Percentiles rank a stretch among this genome's conserved stretches.
Conservation (phyloP, 2,329 filamentous ascomycete species). For the Bipolaris gigantea region DNA sequence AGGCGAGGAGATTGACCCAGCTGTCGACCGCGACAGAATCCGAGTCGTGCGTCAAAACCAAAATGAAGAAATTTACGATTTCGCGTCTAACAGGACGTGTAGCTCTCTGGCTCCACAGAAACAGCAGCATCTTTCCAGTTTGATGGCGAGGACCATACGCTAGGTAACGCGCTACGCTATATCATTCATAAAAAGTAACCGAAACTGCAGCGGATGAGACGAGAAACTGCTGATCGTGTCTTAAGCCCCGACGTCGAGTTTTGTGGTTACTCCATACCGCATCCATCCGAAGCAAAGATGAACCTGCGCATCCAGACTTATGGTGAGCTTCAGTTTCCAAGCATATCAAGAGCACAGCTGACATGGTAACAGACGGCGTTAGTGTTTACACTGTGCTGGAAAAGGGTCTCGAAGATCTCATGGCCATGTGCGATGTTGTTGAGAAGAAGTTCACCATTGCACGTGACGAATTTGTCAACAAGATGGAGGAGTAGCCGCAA, state of each 20-base stretch:
- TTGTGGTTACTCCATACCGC: slow-evolving; percentile 96
- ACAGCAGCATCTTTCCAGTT: slow-evolving; percentile 96
- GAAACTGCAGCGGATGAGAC: background rate
- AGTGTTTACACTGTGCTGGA: slow-evolving; percentile 83
- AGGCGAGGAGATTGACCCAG: slow-evolving; percentile 37
- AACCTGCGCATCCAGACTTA: slow-evolving; percentile 97
- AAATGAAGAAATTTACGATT: background rate
- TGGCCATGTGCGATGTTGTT: slow-evolving; percentile 90
- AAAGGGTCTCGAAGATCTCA: slow-evolving; percentile 85
- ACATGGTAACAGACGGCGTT: slow-evolving; percentile 64
- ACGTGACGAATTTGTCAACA: slow-evolving; percentile 61
- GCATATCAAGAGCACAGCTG: background rate
- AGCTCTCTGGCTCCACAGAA: slow-evolving; percentile 82
- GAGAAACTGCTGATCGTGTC: background rate
- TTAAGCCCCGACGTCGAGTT: slow-evolving; percentile 91
- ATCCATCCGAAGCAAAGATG: slow-evolving; percentile 95
- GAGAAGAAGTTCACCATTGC: slow-evolving; percentile 81
- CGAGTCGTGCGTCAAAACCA: slow-evolving; percentile 45
- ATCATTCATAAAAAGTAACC: slow-evolving; percentile 98
- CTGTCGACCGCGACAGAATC: slow-evolving; percentile 49
- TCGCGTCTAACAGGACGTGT: background rate
- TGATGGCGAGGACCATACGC: slow-evolving; percentile 87
- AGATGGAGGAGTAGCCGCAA: slow-evolving; percentile 31
- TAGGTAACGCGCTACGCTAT: slow-evolving; percentile 91
- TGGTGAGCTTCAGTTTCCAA: slow-evolving; percentile 55